Conservation (phyloP, 2,329 filamentous ascomycete species). For the Trichoderma afroharzianum region DNA sequence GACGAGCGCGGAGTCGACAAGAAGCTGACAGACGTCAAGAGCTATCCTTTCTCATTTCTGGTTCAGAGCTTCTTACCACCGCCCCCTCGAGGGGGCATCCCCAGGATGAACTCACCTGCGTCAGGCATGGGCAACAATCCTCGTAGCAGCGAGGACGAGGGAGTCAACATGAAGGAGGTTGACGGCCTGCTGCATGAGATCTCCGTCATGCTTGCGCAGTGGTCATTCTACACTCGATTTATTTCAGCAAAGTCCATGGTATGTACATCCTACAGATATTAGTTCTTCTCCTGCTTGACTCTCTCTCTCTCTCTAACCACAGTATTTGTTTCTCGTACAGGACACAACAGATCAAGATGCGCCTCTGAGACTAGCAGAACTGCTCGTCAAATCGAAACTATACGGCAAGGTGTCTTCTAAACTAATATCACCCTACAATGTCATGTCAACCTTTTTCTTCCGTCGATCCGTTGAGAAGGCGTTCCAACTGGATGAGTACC, state of each 20-base stretch:
- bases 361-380: conserved; percentile 63
- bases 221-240: conserved; percentile 90
- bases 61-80: conserved; percentile 86
- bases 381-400: conserved; percentile 76
- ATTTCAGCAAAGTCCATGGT: conserved; percentile 82
- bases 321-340: conserved; percentile 32
- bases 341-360: conserved; percentile 51
- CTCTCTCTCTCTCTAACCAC: neutral
- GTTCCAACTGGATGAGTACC: conserved; percentile 91
- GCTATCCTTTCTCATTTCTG: conserved; percentile 94
- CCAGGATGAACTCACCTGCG: conserved; percentile 74
- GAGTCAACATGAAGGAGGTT: conserved; percentile 94
- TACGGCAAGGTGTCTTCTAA: conserved; percentile 72
- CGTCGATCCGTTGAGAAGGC: conserved; percentile 94
- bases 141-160: conserved; percentile 77
- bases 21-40: conserved; percentile 90
- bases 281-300: neutral
- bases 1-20: conserved; percentile 84
- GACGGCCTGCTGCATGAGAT: conserved; percentile 85
- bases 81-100: conserved; percentile 61
- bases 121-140: conserved; percentile 50
- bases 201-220: conserved; percentile 85
- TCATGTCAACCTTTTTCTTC: conserved; percentile 95
- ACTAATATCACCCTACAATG: conserved; percentile 77
- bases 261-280: conserved; percentile 32